Evolutionary conservation across 23 red algal species (phyloP).

Genomic region (Gracilaria domingensis): DNA sequence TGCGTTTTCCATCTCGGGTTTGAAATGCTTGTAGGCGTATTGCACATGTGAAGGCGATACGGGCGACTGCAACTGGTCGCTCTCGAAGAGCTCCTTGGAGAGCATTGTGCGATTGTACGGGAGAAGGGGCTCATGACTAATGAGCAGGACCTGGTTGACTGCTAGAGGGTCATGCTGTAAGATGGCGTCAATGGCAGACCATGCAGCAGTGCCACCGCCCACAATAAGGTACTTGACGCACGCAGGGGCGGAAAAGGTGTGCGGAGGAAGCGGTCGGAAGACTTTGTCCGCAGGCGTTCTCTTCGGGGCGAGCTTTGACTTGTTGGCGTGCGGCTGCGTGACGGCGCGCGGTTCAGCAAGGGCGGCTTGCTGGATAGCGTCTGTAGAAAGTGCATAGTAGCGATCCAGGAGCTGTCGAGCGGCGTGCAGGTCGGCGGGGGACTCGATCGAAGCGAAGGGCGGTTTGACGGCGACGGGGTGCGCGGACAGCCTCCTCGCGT

Average conservation of each 20-base stretch:
- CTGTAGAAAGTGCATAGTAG: slow-evolving; percentile 60
- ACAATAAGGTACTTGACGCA: slow-evolving; percentile 69
- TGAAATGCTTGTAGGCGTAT: slow-evolving; percentile 42
- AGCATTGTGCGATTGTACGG: slow-evolving; percentile 90
- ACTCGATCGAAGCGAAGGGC: not conserved
- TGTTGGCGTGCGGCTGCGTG: not conserved
- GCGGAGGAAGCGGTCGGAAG: slow-evolving; percentile 23
- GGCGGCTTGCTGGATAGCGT: slow-evolving; percentile 10
- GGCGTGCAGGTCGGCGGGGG: not conserved
- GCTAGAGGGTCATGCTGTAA: slow-evolving; percentile 28
- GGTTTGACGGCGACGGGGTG: not conserved
- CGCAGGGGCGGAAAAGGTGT: slow-evolving; percentile 5
- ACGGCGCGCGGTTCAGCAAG: not conserved
- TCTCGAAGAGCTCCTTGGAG: slow-evolving; percentile 84
- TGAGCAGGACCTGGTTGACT: slow-evolving; percentile 56
- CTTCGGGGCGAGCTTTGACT: not conserved
- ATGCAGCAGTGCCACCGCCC: slow-evolving; percentile 85
- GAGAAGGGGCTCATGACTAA: slow-evolving; percentile 59
- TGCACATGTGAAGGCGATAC: slow-evolving; percentile 14
- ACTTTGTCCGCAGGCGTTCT: slow-evolving; percentile 3
- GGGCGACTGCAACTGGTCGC: not conserved
- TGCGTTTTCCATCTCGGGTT: not conserved
- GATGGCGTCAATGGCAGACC: slow-evolving; percentile 79
- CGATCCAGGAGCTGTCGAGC: slow-evolving; percentile 41
- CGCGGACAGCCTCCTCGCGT: not conserved